phyloP scores from a whole-genome alignment of 345 rosid species.

The Iberis pinnata region DNA sequence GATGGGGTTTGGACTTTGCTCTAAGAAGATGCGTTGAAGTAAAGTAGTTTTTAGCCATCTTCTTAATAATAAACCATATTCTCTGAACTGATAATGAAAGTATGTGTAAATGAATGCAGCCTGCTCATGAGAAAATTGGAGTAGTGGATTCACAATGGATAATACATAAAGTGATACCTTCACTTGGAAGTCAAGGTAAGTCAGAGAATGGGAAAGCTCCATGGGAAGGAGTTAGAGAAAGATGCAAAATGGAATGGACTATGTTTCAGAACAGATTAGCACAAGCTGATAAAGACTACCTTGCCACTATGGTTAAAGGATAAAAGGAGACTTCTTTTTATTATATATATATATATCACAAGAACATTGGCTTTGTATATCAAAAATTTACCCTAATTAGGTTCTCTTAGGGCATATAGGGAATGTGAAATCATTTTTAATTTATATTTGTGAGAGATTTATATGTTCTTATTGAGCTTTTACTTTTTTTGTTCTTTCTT shows the following conservation, averaged over 20 bases:
- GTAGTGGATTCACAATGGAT: slow-evolving; percentile 98
- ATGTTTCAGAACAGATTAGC: slow-evolving; percentile 61
- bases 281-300: no score
- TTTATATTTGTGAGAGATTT: no score
- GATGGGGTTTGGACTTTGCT: slow-evolving; percentile 98
- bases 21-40: slow-evolving; percentile 88
- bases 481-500: no score
- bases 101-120: slow-evolving; percentile 40
- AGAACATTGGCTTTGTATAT: no score
- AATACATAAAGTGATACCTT: slow-evolving; percentile 77
- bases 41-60: neutral
- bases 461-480: no score
- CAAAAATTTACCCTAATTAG: no score
- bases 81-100: neutral
- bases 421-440: no score
- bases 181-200: slow-evolving; percentile 82
- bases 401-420: no score
- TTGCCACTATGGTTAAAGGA: no score
- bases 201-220: slow-evolving; percentile 52
- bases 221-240: slow-evolving; percentile 93
- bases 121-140: slow-evolving; percentile 97
- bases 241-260: slow-evolving; percentile 82
- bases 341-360: no score
- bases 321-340: no score
- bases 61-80: neutral